phyloP scores from a whole-genome alignment of 257 asterid genomes.

The Schizonepeta tenuifolia region DNA sequence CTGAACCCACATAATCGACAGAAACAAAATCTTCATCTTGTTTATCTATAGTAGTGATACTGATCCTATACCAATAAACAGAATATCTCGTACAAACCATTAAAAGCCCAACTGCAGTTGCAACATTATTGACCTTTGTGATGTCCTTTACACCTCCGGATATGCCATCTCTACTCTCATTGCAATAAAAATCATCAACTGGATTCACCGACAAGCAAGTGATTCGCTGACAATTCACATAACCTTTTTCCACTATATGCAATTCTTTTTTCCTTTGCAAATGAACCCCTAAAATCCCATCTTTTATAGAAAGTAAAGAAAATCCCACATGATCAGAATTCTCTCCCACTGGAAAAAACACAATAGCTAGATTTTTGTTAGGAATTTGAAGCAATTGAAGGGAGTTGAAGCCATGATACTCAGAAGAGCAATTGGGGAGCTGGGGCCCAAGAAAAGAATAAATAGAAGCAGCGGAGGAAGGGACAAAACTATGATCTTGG shows the following conservation, averaged over 20 bases:
- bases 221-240: slow-evolving; percentile 47
- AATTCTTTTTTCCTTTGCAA: slow-evolving; percentile 23
- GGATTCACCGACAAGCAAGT: slow-evolving; percentile 41
- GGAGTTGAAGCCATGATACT: slow-evolving; percentile 54
- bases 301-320: slow-evolving; percentile 43
- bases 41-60: slow-evolving; percentile 21
- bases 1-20: slow-evolving; percentile 58
- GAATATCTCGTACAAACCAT: slow-evolving; percentile 68
- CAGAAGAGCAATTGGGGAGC: slow-evolving; percentile 34
- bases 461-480: slow-evolving; percentile 44
- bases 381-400: slow-evolving; percentile 60
- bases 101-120: slow-evolving; percentile 50
- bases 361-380: slow-evolving; percentile 35
- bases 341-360: slow-evolving; percentile 67
- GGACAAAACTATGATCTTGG: slow-evolving; percentile 30
- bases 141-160: too few species aligned
- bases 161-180: slow-evolving; percentile 23
- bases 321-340: slow-evolving; percentile 70
- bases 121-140: slow-evolving; percentile 15
- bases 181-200: slow-evolving; percentile 28
- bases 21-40: slow-evolving; percentile 32
- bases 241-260: slow-evolving; percentile 42
- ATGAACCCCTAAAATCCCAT: slow-evolving; percentile 38
- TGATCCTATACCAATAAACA: slow-evolving; percentile 63
- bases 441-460: slow-evolving; percentile 46